phyloP scores from a whole-genome alignment of 805 yeast species.

The Sugiyamaella smithiae region DNA sequence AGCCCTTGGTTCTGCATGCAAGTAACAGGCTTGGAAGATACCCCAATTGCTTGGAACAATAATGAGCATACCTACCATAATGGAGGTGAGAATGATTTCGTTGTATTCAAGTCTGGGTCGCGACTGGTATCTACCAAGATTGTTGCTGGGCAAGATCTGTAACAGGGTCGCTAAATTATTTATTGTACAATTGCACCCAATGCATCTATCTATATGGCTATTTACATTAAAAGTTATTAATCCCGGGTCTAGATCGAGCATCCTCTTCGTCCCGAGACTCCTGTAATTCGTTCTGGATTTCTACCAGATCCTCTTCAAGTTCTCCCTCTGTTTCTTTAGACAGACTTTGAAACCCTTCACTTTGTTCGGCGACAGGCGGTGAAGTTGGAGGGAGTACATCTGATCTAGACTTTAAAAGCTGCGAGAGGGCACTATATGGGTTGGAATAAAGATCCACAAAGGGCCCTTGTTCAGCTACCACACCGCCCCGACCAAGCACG shows the following conservation, averaged over 20 bases:
- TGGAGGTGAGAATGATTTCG: constrained; percentile 25
- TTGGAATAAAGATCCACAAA: constrained; percentile 51
- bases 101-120: constrained; percentile 13
- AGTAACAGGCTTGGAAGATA: constrained; percentile 23
- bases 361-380: neutral
- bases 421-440: constrained; percentile 45
- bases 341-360: constrained; percentile 34
- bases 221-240: neutral
- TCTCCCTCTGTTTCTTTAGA: constrained; percentile 31
- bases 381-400: constrained; percentile 14
- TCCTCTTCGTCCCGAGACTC: too few relatives aligned
- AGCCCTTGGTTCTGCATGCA: constrained; percentile 20
- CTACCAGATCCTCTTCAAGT: constrained; percentile 24
- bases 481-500: constrained; percentile 71
- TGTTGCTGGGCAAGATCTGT: neutral
- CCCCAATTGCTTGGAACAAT: constrained; percentile 25
- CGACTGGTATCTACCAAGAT: neutral
- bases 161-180: neutral
- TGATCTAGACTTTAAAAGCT: constrained; percentile 22
- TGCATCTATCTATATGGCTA: neutral
- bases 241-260: neutral
- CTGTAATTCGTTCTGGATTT: constrained; percentile 15
- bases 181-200: neutral
- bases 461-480: constrained; percentile 68
- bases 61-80: constrained; percentile 22